Evolutionary conservation across 306 rosid species (phyloP).

Genomic region (Geum urbanum): DNA sequence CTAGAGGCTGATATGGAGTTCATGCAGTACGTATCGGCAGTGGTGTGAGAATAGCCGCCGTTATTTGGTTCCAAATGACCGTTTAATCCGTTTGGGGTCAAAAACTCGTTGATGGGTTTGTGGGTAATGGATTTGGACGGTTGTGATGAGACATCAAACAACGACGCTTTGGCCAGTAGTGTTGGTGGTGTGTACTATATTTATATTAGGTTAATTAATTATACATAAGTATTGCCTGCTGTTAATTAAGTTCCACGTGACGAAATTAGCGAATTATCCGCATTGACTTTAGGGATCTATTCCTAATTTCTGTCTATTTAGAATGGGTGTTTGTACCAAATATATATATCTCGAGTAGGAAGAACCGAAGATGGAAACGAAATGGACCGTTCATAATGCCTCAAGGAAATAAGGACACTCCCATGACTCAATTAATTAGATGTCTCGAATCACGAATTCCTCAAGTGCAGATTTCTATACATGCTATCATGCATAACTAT

Average conservation of each 20-base stretch:
- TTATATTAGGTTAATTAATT: neutral
- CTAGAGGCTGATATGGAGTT: conserved; percentile 60
- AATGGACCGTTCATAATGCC: neutral
- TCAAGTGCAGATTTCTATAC: too few relatives aligned
- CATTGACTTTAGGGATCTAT: neutral
- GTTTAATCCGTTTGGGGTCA: conserved; percentile 4
- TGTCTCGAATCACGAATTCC: too few relatives aligned
- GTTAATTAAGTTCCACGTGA: neutral
- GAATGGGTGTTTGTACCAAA: neutral
- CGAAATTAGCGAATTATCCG: neutral
- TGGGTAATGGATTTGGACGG: neutral
- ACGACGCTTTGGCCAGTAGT: neutral
- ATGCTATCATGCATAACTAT: too few relatives aligned
- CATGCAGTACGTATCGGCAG: conserved; percentile 59
- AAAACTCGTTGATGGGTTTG: neutral
- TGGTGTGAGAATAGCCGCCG: conserved; percentile 2
- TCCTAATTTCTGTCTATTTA: neutral
- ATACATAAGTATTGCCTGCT: neutral
- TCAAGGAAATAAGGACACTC: neutral
- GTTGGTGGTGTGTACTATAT: conserved; percentile 1
- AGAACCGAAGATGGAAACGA: neutral
- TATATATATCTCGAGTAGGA: neutral
- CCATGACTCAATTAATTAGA: too few relatives aligned
- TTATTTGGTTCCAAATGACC: neutral
- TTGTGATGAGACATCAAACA: conserved; percentile 9